These are phyloP conservation scores for Colletotrichum orbiculare DNA, from an alignment of 2,329 filamentous ascomycete genomes.

Conservation along the genomic window DNA sequence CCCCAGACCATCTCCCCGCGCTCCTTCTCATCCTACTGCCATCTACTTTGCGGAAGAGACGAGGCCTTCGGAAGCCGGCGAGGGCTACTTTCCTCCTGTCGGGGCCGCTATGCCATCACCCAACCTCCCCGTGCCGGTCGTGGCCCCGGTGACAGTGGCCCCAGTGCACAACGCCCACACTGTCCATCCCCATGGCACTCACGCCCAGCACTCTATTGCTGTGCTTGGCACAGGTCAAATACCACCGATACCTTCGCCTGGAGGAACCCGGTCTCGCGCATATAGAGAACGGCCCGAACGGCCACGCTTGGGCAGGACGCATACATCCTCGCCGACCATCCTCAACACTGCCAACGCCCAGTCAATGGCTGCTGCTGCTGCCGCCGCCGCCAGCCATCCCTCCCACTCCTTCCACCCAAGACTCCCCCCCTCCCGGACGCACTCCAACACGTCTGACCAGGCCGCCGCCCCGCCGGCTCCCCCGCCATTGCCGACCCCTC, in stretches of 20 bases:
- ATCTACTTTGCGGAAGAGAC: conserved; percentile 71
- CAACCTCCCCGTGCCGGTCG: conserved; percentile 54
- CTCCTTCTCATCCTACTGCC: conserved; percentile 55
- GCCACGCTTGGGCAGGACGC: conserved; percentile 74
- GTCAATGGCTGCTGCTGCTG: conserved; percentile 46
- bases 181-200: conserved; percentile 38
- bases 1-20: conserved; percentile 81
- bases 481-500: conserved; percentile 62
- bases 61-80: conserved; percentile 74
- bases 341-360: conserved; percentile 59
- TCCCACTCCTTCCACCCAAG: conserved; percentile 52
- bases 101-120: conserved; percentile 52
- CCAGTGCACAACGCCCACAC: conserved; percentile 40
- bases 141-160: conserved; percentile 47
- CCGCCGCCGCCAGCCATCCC: conserved; percentile 48
- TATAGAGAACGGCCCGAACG: conserved; percentile 68
- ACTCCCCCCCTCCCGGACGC: conserved; percentile 64
- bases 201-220: conserved; percentile 75
- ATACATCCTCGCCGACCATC: conserved; percentile 85
- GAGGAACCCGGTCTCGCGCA: conserved; percentile 67
- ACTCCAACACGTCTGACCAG: conserved; percentile 69
- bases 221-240: conserved; percentile 84
- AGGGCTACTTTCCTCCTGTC: conserved; percentile 85
- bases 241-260: conserved; percentile 84
- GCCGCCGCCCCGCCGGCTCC: conserved; percentile 57